Evolutionary conservation across 805 yeast species (phyloP), one percentile per base, ranked within the genome.

Genomic region (Saturnispora diversa): DNA sequence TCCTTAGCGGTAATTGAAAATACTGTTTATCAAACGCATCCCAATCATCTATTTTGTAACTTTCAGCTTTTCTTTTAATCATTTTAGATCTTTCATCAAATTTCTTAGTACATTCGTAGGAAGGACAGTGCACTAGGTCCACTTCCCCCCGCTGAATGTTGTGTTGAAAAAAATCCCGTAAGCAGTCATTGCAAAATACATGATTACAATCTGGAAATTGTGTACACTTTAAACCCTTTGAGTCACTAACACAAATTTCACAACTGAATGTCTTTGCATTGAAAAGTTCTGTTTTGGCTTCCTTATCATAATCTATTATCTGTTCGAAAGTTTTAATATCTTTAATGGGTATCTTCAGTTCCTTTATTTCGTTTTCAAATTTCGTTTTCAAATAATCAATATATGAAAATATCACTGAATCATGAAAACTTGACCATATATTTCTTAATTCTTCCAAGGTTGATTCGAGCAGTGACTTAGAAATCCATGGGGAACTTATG

Each of bases 101-200:
- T 11, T 10, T 10, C 29, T 44, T 39, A 3, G 72, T 67, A 42
- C 76, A 71, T 28, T 64, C 66, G 47, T 69, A 72, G 34, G 74
- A 68, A 1, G 84, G 83, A 49, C 84, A 78, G 51, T 75, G 77
- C 2, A 78, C 59, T 34, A 61, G 68, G 13, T 65, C 65, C 4
- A 74, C 63, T 26, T 70, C 72, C 3, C 80, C 83, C 4, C 66
- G 53, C 6, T 50, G 50, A 10, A 77, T 75, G 32, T 59, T 54
- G 3, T 64, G 55, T 1, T 52, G 45, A 37, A 68, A 69, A 44
- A 69, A 75, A 5, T 64, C 67, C 10, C 39, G 43, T 3, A 73
- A 53, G 45, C 84, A 77, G 1, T 44, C 34, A 32, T 53, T 56
- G 49, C 83, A 77, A 42, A 75, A 69, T 0, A 56, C 52, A 50